A percentile compares a stretch with the other conserved stretches of the same genome.
phyloP scores from a whole-genome alignment of 1,139 yeast species.

The Scheffersomyces illinoinensis region DNA sequence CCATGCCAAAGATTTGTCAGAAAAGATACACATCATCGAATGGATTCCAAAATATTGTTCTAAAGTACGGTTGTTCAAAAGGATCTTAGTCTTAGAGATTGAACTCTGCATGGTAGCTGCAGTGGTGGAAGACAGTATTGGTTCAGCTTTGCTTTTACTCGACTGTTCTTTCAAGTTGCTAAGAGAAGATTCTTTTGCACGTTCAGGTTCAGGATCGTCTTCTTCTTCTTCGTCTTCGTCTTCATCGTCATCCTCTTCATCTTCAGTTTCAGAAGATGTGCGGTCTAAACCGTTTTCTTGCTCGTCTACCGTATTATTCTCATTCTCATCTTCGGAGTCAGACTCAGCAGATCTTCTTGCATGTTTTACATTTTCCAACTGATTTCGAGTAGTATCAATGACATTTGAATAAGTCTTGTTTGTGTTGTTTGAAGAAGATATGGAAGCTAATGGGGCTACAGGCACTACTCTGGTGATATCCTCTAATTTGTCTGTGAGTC shows the following conservation, averaged over 20 bases:
- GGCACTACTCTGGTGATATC: conserved; percentile 3
- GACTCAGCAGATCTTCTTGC: conserved; percentile 4
- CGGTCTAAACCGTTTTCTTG: conserved; percentile 3
- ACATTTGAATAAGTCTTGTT: neutral
- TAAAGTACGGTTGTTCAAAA: neutral
- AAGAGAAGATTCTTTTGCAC: neutral
- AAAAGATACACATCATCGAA: conserved; percentile 38
- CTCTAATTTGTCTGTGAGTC: conserved; percentile 18
- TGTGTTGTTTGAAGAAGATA: neutral
- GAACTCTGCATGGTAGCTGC: neutral
- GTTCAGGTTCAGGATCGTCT: conserved; percentile 1
- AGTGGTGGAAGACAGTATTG: neutral
- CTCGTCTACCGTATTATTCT: conserved; percentile 4
- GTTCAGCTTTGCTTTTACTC: neutral
- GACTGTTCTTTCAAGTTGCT: neutral
- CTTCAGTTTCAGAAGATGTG: conserved; percentile 1
- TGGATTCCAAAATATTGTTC: conserved; percentile 39
- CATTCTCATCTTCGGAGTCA: conserved; percentile 6
- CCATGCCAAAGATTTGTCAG: conserved; percentile 37
- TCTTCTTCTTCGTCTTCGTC: conserved; percentile 2
- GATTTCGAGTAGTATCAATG: neutral
- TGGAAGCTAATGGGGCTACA: neutral
- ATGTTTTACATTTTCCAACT: neutral
- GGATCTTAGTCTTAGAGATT: neutral
- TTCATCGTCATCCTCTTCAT: conserved; percentile 1